Evolutionary conservation across 441 rosid genomes (phyloP), one percentile per base, ranked within the genome.

Genomic region (Mallotus repandus): DNA sequence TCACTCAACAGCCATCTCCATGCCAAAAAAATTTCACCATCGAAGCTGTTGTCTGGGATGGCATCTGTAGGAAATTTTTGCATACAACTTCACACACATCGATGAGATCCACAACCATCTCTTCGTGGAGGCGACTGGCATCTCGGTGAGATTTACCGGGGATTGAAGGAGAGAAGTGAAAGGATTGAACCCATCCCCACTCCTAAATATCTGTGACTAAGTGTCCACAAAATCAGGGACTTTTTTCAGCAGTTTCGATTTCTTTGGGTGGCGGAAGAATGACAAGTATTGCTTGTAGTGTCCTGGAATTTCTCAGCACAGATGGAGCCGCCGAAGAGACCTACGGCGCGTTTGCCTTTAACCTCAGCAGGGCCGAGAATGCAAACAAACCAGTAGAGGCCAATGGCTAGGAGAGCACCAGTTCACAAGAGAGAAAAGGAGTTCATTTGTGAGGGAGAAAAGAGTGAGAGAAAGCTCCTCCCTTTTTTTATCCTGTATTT

Each of bases 161-260:
- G 32, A 90, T 4, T 9, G 88, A 79, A 7, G 98, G 98, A 7
- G 97, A 89, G 86, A 94, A 94, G 68, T 94, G 98, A 84, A 94
- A 94, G 61, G 97, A 94, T 74, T 94, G 98, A 12, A 96, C 98
- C 98, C 97, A 94, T 0, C 98, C 98, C 98, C 98, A 94, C 84
- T 94, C 98, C 84, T 94, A 94, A 63, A 94, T 94, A 71, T 94
- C 98, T 2, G 98, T 94, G 15, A 94, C 97, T 49, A 94, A 0
- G 97, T 92, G 83, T 94, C 93, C 41, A 94, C 98, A 72, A 94
- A 90, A 75, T 84, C 97, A 0, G 97, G 96, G 13, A 90, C 97
- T n/a, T 35, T 88, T 89, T 46, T 94, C 97, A 56, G 89, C 79
- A 46, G 88, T 77, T 73, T 86, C 89, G 86, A 90, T 90, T 85